These are phyloP conservation scores for Hanseniaspora osmophila DNA, from an alignment of 805 yeast genomes.

Conservation along the genomic window DNA sequence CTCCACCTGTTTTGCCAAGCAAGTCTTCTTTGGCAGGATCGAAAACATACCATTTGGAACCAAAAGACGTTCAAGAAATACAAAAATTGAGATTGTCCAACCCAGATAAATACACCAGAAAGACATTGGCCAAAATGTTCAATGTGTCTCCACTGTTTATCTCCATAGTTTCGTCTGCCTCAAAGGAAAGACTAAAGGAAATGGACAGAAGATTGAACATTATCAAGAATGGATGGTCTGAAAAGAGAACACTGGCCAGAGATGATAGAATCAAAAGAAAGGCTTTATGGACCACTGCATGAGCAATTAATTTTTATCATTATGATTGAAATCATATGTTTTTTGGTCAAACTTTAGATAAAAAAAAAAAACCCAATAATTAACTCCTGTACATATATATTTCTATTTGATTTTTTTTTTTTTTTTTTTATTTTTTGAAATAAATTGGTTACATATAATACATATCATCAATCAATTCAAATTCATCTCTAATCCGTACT, in stretches of 20 bases:
- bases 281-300: constrained; percentile 46
- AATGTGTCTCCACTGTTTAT: constrained; percentile 38
- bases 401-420: not conserved
- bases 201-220: constrained; percentile 33
- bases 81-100: constrained; percentile 37
- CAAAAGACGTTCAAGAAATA: constrained; percentile 44
- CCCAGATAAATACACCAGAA: constrained; percentile 51
- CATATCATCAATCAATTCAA: constrained; percentile 17
- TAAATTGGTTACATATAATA: constrained; percentile 1
- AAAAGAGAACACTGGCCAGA: constrained; percentile 33
- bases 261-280: constrained; percentile 45
- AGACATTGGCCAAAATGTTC: constrained; percentile 46
- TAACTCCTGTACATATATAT: not conserved
- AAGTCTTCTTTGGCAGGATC: constrained; percentile 14
- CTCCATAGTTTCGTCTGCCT: constrained; percentile 36
- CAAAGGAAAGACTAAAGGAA: constrained; percentile 27
- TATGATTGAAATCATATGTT: too few relatives aligned
- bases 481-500: constrained; percentile 19
- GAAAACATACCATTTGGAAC: constrained; percentile 41
- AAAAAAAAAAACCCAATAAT: not conserved
- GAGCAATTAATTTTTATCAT: not conserved
- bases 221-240: constrained; percentile 37
- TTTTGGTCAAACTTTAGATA: too few relatives aligned
- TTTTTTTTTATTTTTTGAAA: not conserved
- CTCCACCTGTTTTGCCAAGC: constrained; percentile 25